A percentile compares a stretch with the other conserved stretches of the same genome.
Conservation (phyloP, 129 eudicot species). For the Flaveria bidentis region DNA sequence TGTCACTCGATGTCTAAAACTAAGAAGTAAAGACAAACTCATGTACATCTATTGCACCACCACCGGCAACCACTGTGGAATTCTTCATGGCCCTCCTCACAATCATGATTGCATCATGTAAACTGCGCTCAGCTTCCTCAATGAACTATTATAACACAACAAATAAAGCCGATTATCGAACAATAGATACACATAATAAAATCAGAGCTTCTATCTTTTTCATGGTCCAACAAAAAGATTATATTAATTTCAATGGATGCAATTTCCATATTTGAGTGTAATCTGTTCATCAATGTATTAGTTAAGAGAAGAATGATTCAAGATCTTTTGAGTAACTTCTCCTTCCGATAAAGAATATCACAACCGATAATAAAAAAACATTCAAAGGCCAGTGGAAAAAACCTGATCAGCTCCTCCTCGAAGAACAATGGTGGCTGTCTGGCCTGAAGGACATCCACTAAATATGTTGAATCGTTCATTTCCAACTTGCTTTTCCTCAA, state of each 20-base stretch:
- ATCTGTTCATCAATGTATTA: background rate
- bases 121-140: slow-evolving; percentile 98
- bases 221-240: background rate
- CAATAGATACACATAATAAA: background rate
- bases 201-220: background rate
- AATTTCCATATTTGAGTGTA: background rate
- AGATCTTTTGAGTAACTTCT: background rate
- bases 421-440: slow-evolving; percentile 86
- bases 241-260: background rate
- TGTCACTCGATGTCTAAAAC: background rate
- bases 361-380: background rate
- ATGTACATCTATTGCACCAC: slow-evolving; percentile 99
- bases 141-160: slow-evolving; percentile 58
- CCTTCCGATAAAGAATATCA: background rate
- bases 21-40: slow-evolving; percentile 21
- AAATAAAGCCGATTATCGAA: slow-evolving; percentile 16
- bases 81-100: slow-evolving; percentile 95
- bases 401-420: slow-evolving; percentile 98
- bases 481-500: slow-evolving; percentile 91
- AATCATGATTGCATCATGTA: slow-evolving; percentile 99
- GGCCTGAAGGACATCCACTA: slow-evolving; percentile 82
- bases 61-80: slow-evolving; percentile 98
- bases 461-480: slow-evolving; percentile 87
- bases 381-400: too few species aligned
- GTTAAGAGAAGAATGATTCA: slow-evolving; percentile 7